Evolutionary conservation across 805 yeast species (phyloP).

Genomic region (Wickerhamia fluorescens): DNA sequence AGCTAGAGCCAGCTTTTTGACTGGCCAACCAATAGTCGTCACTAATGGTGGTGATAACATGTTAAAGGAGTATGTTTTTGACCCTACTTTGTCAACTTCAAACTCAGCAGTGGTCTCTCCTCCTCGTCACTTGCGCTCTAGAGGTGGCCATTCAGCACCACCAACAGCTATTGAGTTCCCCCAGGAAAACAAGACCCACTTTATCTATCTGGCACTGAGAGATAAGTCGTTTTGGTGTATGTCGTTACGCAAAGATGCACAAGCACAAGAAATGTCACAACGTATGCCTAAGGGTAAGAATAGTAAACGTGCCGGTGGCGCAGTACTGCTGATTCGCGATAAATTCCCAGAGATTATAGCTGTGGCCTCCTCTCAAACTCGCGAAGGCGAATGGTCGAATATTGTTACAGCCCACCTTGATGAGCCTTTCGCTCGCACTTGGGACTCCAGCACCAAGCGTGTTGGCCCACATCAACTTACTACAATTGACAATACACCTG

Average conservation of each 20-base stretch:
- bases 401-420: constrained; percentile 82
- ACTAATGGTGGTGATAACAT: constrained; percentile 90
- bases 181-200: constrained; percentile 70
- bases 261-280: constrained; percentile 89
- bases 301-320: constrained; percentile 47
- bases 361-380: constrained; percentile 64
- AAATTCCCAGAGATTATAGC: constrained; percentile 72
- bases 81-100: constrained; percentile 71
- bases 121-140: constrained; percentile 83
- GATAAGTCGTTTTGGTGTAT: constrained; percentile 88
- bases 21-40: constrained; percentile 87
- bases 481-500: constrained; percentile 74
- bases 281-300: constrained; percentile 37
- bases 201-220: constrained; percentile 74
- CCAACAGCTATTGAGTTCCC: constrained; percentile 74
- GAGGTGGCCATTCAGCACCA: constrained; percentile 97
- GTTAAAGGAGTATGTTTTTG: constrained; percentile 86
- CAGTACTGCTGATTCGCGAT: constrained; percentile 45
- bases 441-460: constrained; percentile 76
- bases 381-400: constrained; percentile 92
- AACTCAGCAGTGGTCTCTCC: constrained; percentile 68
- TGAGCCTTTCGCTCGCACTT: constrained; percentile 78
- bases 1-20: constrained; percentile 62
- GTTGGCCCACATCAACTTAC: constrained; percentile 66
- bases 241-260: constrained; percentile 92